Evolutionary conservation across 164 flowering plant genomes (phyloP), one percentile per base, ranked within the genome.

Genomic region (Annona squamosa): DNA sequence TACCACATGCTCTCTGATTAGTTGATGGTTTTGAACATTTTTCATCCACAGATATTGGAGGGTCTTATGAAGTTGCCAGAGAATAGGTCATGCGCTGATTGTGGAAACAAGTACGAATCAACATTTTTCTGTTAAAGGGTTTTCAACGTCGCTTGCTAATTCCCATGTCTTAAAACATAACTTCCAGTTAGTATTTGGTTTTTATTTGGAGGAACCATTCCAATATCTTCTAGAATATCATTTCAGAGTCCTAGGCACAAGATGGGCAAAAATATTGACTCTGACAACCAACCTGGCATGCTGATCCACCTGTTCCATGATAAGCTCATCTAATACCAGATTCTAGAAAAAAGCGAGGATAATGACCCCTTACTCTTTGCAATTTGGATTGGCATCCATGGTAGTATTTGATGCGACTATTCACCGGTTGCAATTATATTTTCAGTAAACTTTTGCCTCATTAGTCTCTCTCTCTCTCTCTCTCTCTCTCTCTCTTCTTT

Each of bases 21-120:
- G 37, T 3, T 67, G 16, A 41, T 12, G 18, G 57, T 74, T 13
- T 71, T 16, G 18, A 52, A 52, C 17, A 16, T 52, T 52, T 26
- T 17, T 72, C 2, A 18, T 13, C 17, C 80, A 74, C 87, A 92
- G 94, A 83, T 92, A 73, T 72, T 92, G 72, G 93, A 90, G 76
- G 85, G 90, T 48, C 90, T 92, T 75, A 81, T 92, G 17, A 87
- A 80, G 79, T 80, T 89, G 7, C 87, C 91, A 41, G 91, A 83
- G 78, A 91, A 93, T 73, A 85, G 86, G 80, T 84, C 83, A 74
- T 91, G 98, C 74, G 96, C 96, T 12, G 98, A 93, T 80, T 93
- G 94, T 72, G 69, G 65, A 52, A 82, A 79, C 83, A 89, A 80
- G 98, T 92, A 82, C 45, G 88, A 42, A 67, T 26, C 46, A 70